These are phyloP conservation scores for Sporothrix pseudoabietina DNA, from an alignment of 2,329 filamentous ascomycete genomes.

Conservation along the genomic window DNA sequence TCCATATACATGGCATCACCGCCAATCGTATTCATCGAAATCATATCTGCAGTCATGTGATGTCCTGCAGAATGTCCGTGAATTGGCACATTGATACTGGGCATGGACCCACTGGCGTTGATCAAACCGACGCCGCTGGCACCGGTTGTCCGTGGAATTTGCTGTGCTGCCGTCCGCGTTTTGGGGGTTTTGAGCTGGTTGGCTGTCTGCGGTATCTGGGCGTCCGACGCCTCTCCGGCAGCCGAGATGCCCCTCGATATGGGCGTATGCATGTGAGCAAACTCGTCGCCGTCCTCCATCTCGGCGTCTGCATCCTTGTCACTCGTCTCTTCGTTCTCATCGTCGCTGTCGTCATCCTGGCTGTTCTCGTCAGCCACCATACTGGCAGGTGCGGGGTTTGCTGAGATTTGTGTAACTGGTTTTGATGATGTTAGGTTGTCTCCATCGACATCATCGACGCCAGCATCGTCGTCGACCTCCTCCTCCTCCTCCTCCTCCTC, in stretches of 20 bases:
- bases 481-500: background rate
- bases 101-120: slow-evolving; percentile 27
- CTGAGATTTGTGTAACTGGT: background rate
- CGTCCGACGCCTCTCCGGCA: background rate
- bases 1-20: slow-evolving; percentile 58
- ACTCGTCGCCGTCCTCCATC: slow-evolving; percentile 63
- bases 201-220: background rate
- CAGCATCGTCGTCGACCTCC: slow-evolving; percentile 20
- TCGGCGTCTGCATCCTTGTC: slow-evolving; percentile 44
- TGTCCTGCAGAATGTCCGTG: slow-evolving; percentile 38
- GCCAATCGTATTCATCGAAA: slow-evolving; percentile 50
- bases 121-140: slow-evolving; percentile 31
- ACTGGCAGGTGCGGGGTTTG: background rate
- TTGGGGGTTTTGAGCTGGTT: slow-evolving; percentile 25
- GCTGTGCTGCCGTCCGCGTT: slow-evolving; percentile 45
- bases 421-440: background rate
- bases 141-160: slow-evolving; percentile 34
- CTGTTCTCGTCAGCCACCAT: background rate
- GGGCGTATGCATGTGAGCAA: slow-evolving; percentile 53
- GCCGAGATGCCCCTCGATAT: slow-evolving; percentile 34
- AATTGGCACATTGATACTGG: slow-evolving; percentile 50
- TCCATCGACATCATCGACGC: slow-evolving; percentile 11
- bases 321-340: slow-evolving; percentile 17
- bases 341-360: slow-evolving; percentile 2
- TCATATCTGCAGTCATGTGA: slow-evolving; percentile 39